phyloP scores from a whole-genome alignment of 1,284 basidiomycete species.

The Ceratobasidium sp. region DNA sequence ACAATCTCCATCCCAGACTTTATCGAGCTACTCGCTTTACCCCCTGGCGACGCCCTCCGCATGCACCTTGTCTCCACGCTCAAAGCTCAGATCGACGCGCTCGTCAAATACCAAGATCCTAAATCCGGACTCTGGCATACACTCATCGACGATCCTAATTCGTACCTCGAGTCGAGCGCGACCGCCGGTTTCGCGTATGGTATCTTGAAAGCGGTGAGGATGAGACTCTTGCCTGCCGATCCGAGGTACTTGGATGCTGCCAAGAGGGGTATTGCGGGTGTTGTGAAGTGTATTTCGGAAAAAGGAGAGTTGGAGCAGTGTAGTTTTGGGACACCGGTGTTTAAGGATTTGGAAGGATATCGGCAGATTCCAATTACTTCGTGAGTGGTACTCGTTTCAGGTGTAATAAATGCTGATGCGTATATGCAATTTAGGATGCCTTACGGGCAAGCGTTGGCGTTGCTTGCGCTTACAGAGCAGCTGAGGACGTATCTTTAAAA shows the following conservation, averaged over 20 bases:
- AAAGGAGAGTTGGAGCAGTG: conserved; percentile 69
- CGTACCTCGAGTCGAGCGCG: conserved; percentile 72
- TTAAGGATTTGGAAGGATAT: conserved; percentile 68
- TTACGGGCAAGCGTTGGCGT: conserved; percentile 72
- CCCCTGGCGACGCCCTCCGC: conserved; percentile 62
- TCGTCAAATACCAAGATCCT: conserved; percentile 66
- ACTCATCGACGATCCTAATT: conserved; percentile 68
- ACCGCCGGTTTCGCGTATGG: conserved; percentile 75
- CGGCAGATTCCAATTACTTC: conserved; percentile 67
- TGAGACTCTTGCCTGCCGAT: conserved; percentile 64
- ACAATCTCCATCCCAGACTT: conserved; percentile 74
- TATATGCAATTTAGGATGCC: conserved; percentile 64
- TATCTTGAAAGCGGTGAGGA: conserved; percentile 68
- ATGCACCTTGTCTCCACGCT: conserved; percentile 65
- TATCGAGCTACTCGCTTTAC: conserved; percentile 66
- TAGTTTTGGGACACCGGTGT: conserved; percentile 73
- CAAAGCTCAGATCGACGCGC: conserved; percentile 67
- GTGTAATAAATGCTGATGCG: neutral
- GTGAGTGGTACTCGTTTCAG: conserved; percentile 11
- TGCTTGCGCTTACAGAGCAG: conserved; percentile 65
- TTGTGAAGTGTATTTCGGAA: conserved; percentile 67
- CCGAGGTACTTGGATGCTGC: conserved; percentile 64
- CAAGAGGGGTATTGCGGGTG: conserved; percentile 65
- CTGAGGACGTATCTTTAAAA: conserved; percentile 61
- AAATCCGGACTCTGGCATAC: conserved; percentile 73